Conservation (phyloP, 306 rosid genomes). For the Cicer cuneatum region DNA sequence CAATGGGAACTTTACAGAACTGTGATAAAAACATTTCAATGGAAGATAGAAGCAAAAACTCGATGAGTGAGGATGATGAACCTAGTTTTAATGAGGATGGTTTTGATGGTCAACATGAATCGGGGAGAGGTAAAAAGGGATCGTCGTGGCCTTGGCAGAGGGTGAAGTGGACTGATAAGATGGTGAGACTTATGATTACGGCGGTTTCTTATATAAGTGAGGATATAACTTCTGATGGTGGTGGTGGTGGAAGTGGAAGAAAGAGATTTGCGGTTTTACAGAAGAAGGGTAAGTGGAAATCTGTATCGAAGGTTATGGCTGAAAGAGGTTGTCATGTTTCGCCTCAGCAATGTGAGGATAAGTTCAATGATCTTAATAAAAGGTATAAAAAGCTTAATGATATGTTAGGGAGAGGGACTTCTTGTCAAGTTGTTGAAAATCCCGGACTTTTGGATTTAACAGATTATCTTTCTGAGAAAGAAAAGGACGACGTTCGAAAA, state of each 20-base stretch:
- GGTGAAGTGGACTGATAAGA: slow-evolving; percentile 93
- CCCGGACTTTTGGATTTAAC: slow-evolving; percentile 73
- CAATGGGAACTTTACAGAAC: slow-evolving; percentile 62
- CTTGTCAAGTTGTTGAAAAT: slow-evolving; percentile 91
- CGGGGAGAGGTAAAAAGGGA: slow-evolving; percentile 72
- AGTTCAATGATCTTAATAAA: slow-evolving; percentile 92
- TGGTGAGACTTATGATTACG: slow-evolving; percentile 90
- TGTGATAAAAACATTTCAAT: slow-evolving; percentile 67
- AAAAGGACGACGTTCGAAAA: slow-evolving; percentile 88
- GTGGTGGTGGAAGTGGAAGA: slow-evolving; percentile 64
- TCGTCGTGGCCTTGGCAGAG: slow-evolving; percentile 85
- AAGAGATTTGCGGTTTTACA: slow-evolving; percentile 68
- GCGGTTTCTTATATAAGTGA: slow-evolving; percentile 88
- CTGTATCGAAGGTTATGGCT: slow-evolving; percentile 89
- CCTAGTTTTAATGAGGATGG: slow-evolving; percentile 77
- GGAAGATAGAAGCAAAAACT: slow-evolving; percentile 78
- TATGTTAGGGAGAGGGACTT: slow-evolving; percentile 90
- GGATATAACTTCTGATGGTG: slow-evolving; percentile 59
- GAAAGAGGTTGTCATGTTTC: slow-evolving; percentile 91
- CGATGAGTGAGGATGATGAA: slow-evolving; percentile 82
- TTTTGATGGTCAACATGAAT: slow-evolving; percentile 63
- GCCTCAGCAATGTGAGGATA: slow-evolving; percentile 98
- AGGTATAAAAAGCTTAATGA: slow-evolving; percentile 90
- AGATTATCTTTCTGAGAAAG: slow-evolving; percentile 69
- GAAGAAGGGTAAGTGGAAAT: slow-evolving; percentile 97